These are phyloP conservation scores for Tylopilus rubrobrunneus DNA, from an alignment of 768 basidiomycete genomes.

Conservation along the genomic window DNA sequence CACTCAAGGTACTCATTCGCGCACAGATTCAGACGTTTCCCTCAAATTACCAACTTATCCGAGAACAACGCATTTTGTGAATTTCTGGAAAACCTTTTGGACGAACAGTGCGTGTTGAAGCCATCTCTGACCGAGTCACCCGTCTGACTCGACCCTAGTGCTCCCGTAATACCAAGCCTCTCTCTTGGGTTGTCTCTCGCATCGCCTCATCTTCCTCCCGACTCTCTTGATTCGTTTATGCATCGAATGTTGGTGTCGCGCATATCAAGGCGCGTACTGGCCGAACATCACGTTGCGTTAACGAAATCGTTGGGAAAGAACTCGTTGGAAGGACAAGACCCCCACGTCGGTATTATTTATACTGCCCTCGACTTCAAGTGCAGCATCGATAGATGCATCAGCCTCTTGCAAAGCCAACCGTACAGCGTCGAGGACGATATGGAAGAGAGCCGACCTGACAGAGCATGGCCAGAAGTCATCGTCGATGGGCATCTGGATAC, in stretches of 20 bases:
- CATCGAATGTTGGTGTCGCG: constrained; percentile 87
- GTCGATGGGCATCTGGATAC: constrained; percentile 72
- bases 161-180: constrained; percentile 74
- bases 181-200: constrained; percentile 83
- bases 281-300: constrained; percentile 84
- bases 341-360: constrained; percentile 82
- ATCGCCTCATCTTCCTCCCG: constrained; percentile 73
- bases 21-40: constrained; percentile 67
- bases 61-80: constrained; percentile 80
- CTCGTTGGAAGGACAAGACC: constrained; percentile 39
- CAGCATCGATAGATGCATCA: constrained; percentile 67
- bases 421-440: constrained; percentile 40
- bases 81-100: constrained; percentile 59
- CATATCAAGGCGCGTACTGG: constrained; percentile 84
- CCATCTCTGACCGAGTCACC: background rate
- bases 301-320: constrained; percentile 49
- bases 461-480: constrained; percentile 57
- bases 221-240: constrained; percentile 83
- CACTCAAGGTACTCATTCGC: constrained; percentile 7
- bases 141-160: constrained; percentile 40
- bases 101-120: constrained; percentile 62
- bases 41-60: constrained; percentile 61
- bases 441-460: constrained; percentile 24
- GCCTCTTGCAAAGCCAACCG: constrained; percentile 49
- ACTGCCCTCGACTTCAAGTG: constrained; percentile 67